These are phyloP conservation scores for Termitomyces sp. DNA, from an alignment of 768 basidiomycete species.

Conservation along the genomic window DNA sequence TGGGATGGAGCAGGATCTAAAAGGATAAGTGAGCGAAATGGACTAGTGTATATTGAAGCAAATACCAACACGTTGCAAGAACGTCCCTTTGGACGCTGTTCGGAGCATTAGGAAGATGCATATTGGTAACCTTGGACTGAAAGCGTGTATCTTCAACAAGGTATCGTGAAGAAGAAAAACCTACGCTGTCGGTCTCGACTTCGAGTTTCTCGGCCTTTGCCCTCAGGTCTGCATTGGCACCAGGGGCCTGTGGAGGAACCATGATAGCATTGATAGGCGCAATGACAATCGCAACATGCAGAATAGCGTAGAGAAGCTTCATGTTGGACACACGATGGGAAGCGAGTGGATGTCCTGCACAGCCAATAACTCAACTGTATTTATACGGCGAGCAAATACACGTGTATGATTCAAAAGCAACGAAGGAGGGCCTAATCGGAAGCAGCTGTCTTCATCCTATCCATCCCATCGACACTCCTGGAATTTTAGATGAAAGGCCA, in stretches of 20 bases:
- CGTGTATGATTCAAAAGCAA: neutral
- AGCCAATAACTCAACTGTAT: neutral
- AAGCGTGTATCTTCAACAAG: neutral
- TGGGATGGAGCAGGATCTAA: slow-evolving; percentile 24
- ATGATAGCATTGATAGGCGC: slow-evolving; percentile 11
- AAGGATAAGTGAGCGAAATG: neutral
- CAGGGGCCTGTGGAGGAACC: slow-evolving; percentile 17
- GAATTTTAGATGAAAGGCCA: neutral
- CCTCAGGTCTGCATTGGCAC: slow-evolving; percentile 28
- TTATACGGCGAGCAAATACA: neutral
- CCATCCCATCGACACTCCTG: neutral
- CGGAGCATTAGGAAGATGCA: neutral
- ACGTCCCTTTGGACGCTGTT: neutral
- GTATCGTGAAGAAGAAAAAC: slow-evolving; percentile 13
- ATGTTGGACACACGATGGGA: neutral
- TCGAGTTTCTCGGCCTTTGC: slow-evolving; percentile 27
- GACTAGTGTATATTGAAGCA: neutral
- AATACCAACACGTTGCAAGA: neutral
- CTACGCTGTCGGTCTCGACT: slow-evolving; percentile 17
- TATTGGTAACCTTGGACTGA: slow-evolving; percentile 2
- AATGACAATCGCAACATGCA: slow-evolving; percentile 2
- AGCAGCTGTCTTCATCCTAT: neutral
- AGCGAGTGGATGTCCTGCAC: neutral
- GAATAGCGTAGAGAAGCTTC: slow-evolving; percentile 1
- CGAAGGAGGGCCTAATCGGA: neutral